Percentiles rank a stretch among this genome's conserved stretches.
phyloP scores from a whole-genome alignment of 257 asterid species.

The Ilex asprella region DNA sequence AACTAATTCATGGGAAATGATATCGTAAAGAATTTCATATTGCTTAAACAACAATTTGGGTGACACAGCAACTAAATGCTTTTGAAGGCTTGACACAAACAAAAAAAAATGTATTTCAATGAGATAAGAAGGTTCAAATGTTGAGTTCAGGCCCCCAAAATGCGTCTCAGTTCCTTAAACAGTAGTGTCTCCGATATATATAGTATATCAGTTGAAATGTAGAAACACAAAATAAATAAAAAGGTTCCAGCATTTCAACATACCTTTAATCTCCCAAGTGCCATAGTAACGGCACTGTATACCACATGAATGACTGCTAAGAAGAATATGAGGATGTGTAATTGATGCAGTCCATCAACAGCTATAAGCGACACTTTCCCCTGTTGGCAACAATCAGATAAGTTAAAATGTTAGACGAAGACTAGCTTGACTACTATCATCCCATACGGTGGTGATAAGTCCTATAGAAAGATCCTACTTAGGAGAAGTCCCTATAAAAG shows the following conservation, averaged over 20 bases:
- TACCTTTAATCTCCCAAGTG: constrained; percentile 16
- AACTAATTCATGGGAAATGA: too few relatives aligned
- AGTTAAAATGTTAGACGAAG: not conserved
- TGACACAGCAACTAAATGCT: too few relatives aligned
- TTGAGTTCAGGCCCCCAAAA: not conserved
- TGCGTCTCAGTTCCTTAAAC: not conserved
- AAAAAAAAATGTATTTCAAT: too few relatives aligned
- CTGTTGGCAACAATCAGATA: not conserved
- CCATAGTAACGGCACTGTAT: constrained; percentile 15
- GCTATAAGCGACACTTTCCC: constrained; percentile 11
- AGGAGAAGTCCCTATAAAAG: too few relatives aligned
- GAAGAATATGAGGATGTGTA: constrained; percentile 17
- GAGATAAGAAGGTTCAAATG: not conserved
- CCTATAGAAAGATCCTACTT: too few relatives aligned
- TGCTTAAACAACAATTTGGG: too few relatives aligned
- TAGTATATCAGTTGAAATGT: not conserved
- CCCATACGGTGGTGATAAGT: too few relatives aligned
- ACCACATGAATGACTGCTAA: constrained; percentile 11
- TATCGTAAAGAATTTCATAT: too few relatives aligned
- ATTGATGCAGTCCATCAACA: constrained; percentile 9
- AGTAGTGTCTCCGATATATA: not conserved
- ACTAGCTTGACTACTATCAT: too few relatives aligned
- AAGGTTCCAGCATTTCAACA: not conserved
- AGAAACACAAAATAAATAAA: too few relatives aligned
- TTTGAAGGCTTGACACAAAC: too few relatives aligned